Base-by-base conservation (phyloP, 2,329 filamentous ascomycete genomes). In the Exophiala dermatitidis region DNA sequence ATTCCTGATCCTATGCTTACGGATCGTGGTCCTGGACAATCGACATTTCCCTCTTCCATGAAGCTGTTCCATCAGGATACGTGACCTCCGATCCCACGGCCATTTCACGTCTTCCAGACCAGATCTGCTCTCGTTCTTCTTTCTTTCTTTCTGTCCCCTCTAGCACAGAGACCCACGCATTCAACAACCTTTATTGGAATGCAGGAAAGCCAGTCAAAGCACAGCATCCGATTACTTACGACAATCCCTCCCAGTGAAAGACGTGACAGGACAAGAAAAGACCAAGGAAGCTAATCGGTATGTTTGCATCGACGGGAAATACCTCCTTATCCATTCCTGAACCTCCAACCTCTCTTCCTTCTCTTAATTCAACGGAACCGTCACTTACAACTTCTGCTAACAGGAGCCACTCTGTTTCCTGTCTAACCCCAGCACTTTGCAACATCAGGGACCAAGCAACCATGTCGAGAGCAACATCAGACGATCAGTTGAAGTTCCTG, bases 401-500 rank as follows among this genome's bases (percentile, higher is more conserved):
- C 19, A 19, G 19, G 19, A 19, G 19, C 19, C 19, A 19, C 19
- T 19, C 19, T 19, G 19, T 19, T 19, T 19, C 19, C 19, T 19
- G 19, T 19, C 19, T 19, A 19, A 19, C 19, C 19, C 19, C 19
- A 19, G 19, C 19, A 19, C 19, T 19, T 19, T 19, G 19, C 19
- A 19, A 19, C 19, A 19, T 19, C 19, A 19, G 19, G 19, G 19
- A 19, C 19, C 28, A 19, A 7, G 6, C 28, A 12, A 28, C 19
- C 6, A 83, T 82, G 79, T 71, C 78, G 60, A 65, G 67, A 37
- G 66, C 72, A 53, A 69, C 71, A 26, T 75, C 79, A 30, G 71
- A 78, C 19, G 74, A 81, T 30, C 82, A 85, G 61, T 76, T 86
- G 68, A 78, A 76, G 57, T 86, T 88, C 65, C 73, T 88, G 28